A percentile compares a stretch with the other conserved stretches of the same genome.
phyloP scores from a whole-genome alignment of 148 eudicot species.

The Vaccinium corymbosum region DNA sequence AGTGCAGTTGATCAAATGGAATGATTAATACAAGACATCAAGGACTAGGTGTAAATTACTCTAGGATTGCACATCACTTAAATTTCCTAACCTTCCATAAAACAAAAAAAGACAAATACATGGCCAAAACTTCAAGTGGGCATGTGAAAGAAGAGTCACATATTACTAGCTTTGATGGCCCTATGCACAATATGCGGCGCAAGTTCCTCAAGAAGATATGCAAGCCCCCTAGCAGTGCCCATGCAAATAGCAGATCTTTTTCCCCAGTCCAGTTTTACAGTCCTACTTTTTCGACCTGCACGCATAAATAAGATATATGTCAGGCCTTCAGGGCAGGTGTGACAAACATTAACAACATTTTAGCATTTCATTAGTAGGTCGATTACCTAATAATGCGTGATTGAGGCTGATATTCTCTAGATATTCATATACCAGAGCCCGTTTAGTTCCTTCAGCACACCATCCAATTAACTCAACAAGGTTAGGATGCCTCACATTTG shows the following conservation, averaged over 20 bases:
- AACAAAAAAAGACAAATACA: not conserved
- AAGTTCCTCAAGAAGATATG: conserved; percentile 89
- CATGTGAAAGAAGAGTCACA: conserved; percentile 26
- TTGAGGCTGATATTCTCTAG: conserved; percentile 85
- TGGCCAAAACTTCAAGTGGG: conserved; percentile 1
- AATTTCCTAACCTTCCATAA: not conserved
- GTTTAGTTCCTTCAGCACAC: conserved; percentile 65
- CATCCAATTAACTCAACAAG: conserved; percentile 85
- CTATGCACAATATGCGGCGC: conserved; percentile 91
- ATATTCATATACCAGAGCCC: conserved; percentile 80
- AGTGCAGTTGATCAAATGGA: not conserved
- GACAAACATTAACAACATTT: not conserved
- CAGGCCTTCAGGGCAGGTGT: not conserved
- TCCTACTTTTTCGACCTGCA: conserved; percentile 58
- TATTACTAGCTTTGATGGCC: conserved; percentile 93
- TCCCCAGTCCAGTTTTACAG: conserved; percentile 59
- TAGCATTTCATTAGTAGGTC: not conserved
- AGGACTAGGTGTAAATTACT: not conserved
- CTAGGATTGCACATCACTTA: not conserved
- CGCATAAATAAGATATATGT: conserved; percentile 1
- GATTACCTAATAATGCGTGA: conserved; percentile 68
- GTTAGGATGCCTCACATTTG: conserved; percentile 76
- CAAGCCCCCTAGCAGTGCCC: conserved; percentile 77
- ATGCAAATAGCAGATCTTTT: conserved; percentile 73
- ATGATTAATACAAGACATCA: not conserved